phyloP scores from a whole-genome alignment of 106 monocot species.

The Narthecium ossifragum region DNA sequence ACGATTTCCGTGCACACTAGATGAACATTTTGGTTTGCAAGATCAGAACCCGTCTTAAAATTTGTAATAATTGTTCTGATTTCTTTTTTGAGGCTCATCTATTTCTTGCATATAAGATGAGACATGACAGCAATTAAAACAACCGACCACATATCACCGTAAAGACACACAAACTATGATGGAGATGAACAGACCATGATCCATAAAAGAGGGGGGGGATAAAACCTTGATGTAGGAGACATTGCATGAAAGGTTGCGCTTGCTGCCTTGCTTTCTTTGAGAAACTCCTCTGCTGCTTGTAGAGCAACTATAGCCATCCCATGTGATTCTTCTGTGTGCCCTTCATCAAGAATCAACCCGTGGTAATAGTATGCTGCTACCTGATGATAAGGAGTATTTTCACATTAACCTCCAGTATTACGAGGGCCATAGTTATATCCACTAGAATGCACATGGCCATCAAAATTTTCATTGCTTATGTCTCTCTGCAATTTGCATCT shows the following conservation, averaged over 20 bases:
- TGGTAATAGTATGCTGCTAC: constrained; percentile 90
- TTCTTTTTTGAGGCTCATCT: not conserved
- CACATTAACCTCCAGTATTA: not conserved
- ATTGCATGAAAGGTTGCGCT: constrained; percentile 48
- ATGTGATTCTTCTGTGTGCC: constrained; percentile 74
- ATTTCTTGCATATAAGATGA: not conserved
- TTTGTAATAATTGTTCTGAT: not conserved
- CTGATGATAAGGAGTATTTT: constrained; percentile 20
- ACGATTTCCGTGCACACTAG: too few species aligned
- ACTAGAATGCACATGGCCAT: too few species aligned
- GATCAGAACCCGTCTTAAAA: too few species aligned
- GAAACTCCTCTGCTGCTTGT: constrained; percentile 62
- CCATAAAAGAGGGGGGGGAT: not conserved
- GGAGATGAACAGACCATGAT: not conserved
- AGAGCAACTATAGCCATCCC: constrained; percentile 52
- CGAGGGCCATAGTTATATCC: not conserved
- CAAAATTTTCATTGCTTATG: too few species aligned
- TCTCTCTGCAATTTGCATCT: not conserved
- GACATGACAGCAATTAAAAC: not conserved
- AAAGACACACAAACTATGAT: not conserved
- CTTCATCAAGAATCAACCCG: constrained; percentile 78
- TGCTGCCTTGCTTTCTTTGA: constrained; percentile 69
- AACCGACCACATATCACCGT: not conserved
- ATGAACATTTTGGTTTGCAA: too few species aligned
- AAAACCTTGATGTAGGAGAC: constrained; percentile 61